phyloP scores from a whole-genome alignment of 176 grass and related monocot species.

The Oryza punctata region DNA sequence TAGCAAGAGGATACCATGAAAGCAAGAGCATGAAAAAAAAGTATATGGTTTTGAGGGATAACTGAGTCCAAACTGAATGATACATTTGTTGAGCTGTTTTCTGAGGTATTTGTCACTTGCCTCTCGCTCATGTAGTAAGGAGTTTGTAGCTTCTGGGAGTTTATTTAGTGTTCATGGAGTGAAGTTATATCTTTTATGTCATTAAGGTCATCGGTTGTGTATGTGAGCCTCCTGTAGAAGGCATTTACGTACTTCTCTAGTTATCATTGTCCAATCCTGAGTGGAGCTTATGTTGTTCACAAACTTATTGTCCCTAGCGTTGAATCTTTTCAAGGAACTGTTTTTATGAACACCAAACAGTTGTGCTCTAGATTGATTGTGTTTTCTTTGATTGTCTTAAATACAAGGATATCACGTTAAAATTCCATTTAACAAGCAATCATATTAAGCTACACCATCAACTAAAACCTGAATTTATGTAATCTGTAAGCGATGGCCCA shows the following conservation, averaged over 20 bases:
- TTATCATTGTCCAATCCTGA: slow-evolving; percentile 2
- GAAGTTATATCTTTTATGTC: slow-evolving; percentile 81
- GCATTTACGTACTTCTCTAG: slow-evolving; percentile 28
- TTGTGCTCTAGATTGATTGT: too few species aligned
- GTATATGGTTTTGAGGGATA: slow-evolving; percentile 74
- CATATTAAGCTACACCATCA: neutral
- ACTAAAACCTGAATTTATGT: neutral
- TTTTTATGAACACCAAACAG: too few species aligned
- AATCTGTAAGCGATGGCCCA: neutral
- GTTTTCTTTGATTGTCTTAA: neutral
- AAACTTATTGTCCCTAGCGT: too few species aligned
- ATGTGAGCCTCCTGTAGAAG: slow-evolving; percentile 89
- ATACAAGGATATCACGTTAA: neutral
- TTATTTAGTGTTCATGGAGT: slow-evolving; percentile 94
- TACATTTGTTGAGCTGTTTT: slow-evolving; percentile 81
- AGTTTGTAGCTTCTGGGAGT: slow-evolving; percentile 76
- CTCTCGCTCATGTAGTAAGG: slow-evolving; percentile 77
- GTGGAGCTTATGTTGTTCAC: neutral
- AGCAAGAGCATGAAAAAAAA: slow-evolving; percentile 97
- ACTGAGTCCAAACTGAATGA: slow-evolving; percentile 72
- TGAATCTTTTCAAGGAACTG: too few species aligned
- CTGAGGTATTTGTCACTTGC: slow-evolving; percentile 82
- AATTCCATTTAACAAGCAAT: too few species aligned
- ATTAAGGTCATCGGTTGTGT: slow-evolving; percentile 82
- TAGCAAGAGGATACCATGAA: slow-evolving; percentile 91